Percentiles rank a stretch among this genome's conserved stretches.
phyloP scores from a whole-genome alignment of 305 asterid genomes.

The Fraxinus ornus region DNA sequence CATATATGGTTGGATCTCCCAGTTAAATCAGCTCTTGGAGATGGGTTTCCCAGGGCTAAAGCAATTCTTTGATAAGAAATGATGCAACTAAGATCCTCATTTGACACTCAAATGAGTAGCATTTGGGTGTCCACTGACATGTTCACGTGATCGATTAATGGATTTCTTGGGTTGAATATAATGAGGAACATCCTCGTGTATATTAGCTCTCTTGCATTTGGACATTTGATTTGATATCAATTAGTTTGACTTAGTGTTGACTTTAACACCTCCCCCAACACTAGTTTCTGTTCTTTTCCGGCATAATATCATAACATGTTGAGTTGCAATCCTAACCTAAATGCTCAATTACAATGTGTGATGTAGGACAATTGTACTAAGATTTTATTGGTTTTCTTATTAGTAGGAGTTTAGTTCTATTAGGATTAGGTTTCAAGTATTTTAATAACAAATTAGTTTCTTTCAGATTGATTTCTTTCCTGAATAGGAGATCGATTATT shows the following conservation, averaged over 20 bases:
- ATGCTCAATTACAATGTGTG: background rate
- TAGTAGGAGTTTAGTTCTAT: background rate
- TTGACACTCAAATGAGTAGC: background rate
- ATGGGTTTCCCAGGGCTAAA: background rate
- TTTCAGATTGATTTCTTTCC: background rate
- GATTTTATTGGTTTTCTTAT: background rate
- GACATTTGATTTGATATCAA: background rate
- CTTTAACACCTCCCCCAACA: background rate
- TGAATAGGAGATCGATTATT: background rate
- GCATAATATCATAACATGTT: background rate
- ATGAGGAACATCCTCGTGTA: background rate
- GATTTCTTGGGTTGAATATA: background rate
- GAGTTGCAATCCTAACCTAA: background rate
- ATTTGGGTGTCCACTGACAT: background rate
- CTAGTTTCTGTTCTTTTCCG: background rate
- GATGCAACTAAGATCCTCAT: background rate
- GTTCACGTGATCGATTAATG: background rate
- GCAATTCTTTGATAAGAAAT: background rate
- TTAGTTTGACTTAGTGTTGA: background rate
- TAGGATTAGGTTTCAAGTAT: background rate
- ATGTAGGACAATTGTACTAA: background rate
- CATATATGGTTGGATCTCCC: background rate
- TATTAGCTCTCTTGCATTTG: background rate
- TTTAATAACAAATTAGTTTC: background rate
- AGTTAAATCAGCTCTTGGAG: background rate